Base-by-base conservation (phyloP, 2,329 filamentous ascomycete genomes). In the Ophiostoma fasciatum region DNA sequence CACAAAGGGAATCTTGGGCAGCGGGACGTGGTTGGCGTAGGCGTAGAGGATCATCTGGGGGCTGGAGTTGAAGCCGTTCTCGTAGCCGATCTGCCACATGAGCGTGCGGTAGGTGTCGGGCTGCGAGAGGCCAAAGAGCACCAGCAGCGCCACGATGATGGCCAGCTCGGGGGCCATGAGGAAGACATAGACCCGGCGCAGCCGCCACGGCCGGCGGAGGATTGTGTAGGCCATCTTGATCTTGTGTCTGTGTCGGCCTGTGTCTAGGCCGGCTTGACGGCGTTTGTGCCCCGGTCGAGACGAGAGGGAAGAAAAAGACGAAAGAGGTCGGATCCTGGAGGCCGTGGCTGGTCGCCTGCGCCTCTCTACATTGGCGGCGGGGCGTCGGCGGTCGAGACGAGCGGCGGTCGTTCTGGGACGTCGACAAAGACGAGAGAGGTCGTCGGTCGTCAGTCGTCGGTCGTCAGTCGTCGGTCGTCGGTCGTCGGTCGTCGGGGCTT, bases 61-160 rank as follows among this genome's bases (percentile, higher is more conserved):
- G 46, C 74, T 74, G 42, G 78, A 84, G 57, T 87, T 87, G 63
- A 80, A 81, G 42, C 72, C 70, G 51, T 80, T 63, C 36, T 77
- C 66, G 41, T 64, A 73, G 43, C 82, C 82, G 48, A 84, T 73
- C 50, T 67, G 62, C 82, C 82, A 88, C 48, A 87, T 60, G 45
- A 67, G 70, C 8, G 74, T 76, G 31, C 81, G 72, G 55, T 78
- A 87, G 36, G 76, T 64, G 52, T 85, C 69, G 13, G 81, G 80
- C 46, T 80, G 74, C 23, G 79, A 70, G 48, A 87, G 73, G 46
- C 74, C 79, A 51, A 80, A 82, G 35, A 87, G 64, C 26, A 80
- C 67, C 44, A 88, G 66, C 33, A 71, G 59, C 13, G 74, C 67
- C 38, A 88, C 62, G 18, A 76, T 71, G 43, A 75, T 67, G 26